Conservation (phyloP, 1,284 basidiomycete genomes). For the Cryptococcus maquisensis region DNA sequence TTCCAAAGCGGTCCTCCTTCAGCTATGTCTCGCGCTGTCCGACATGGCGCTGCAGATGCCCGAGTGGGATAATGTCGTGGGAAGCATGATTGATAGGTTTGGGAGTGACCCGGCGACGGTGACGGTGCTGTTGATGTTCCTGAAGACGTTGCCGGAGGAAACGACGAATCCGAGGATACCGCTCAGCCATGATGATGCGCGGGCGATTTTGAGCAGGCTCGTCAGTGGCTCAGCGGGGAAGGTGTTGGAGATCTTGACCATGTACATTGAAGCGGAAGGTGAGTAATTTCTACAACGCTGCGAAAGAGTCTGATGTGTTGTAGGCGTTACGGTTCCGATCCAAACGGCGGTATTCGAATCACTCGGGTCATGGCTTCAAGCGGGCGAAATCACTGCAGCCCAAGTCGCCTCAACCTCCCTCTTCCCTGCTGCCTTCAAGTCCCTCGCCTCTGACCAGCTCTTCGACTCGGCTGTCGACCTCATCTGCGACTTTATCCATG, state of each 20-base stretch:
- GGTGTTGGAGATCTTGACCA: conserved; percentile 71
- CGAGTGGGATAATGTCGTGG: conserved; percentile 76
- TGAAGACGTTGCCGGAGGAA: conserved; percentile 91
- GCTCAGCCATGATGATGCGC: conserved; percentile 79
- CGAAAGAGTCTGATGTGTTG: not conserved
- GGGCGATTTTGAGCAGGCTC: conserved; percentile 60
- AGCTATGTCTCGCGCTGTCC: conserved; percentile 83
- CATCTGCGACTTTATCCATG: conserved; percentile 91
- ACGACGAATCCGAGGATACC: conserved; percentile 80
- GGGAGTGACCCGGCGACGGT: conserved; percentile 81
- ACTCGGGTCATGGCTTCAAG: conserved; percentile 78
- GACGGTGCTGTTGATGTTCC: conserved; percentile 77
- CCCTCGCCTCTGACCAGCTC: conserved; percentile 74
- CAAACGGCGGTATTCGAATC: conserved; percentile 84
- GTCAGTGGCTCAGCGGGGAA: conserved; percentile 69
- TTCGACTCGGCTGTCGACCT: conserved; percentile 92
- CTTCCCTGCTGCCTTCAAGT: conserved; percentile 78
- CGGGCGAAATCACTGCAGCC: conserved; percentile 72
- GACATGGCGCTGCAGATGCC: conserved; percentile 88
- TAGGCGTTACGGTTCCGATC: conserved; percentile 78
- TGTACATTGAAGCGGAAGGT: conserved; percentile 91
- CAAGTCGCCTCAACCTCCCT: conserved; percentile 73
- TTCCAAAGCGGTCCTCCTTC: conserved; percentile 80
- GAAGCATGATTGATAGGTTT: conserved; percentile 77
- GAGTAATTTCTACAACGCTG: conserved; percentile 31